Conservation (phyloP, 352 stramenopile genomes). For the Nothophytophthora sp. region DNA sequence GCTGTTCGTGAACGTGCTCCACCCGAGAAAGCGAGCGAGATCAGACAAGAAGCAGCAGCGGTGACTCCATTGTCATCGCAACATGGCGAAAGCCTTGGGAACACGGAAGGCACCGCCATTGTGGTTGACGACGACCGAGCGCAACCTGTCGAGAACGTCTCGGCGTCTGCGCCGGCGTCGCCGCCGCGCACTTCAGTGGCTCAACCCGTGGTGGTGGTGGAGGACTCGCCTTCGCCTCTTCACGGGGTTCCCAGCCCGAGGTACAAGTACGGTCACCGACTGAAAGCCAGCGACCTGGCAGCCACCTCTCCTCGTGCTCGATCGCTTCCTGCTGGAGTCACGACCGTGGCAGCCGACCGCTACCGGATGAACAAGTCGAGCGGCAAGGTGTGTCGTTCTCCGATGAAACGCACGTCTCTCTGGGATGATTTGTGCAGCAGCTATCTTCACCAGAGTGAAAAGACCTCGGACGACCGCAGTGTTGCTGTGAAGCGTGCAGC, state of each 20-base stretch:
- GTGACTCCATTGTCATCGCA: neutral
- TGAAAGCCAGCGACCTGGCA: constrained; percentile 14
- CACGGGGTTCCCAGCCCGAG: constrained; percentile 12
- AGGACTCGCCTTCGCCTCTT: constrained; percentile 12
- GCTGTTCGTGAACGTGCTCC: constrained; percentile 10
- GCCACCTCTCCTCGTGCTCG: constrained; percentile 5
- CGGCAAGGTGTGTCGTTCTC: constrained; percentile 29
- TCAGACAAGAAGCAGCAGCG: neutral
- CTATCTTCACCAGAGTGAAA: constrained; percentile 23
- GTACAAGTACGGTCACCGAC: constrained; percentile 24
- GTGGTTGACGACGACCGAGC: constrained; percentile 12
- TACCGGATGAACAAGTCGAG: constrained; percentile 30
- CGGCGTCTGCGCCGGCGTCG: no score
- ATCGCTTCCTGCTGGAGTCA: constrained; percentile 23
- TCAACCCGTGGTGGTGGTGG: no score
- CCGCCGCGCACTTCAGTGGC: no score
- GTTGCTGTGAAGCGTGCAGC: constrained; percentile 20
- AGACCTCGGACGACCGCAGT: constrained; percentile 1
- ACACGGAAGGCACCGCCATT: constrained; percentile 11
- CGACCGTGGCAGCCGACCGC: constrained; percentile 28
- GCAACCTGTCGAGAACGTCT: neutral
- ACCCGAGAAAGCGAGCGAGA: neutral
- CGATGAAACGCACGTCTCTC: constrained; percentile 14
- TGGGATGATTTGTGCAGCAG: constrained; percentile 23
- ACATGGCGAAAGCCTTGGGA: constrained; percentile 3